A percentile compares a stretch with the other conserved stretches of the same genome.
phyloP scores from a whole-genome alignment of 768 basidiomycete species.

The Amanita molliuscula region DNA sequence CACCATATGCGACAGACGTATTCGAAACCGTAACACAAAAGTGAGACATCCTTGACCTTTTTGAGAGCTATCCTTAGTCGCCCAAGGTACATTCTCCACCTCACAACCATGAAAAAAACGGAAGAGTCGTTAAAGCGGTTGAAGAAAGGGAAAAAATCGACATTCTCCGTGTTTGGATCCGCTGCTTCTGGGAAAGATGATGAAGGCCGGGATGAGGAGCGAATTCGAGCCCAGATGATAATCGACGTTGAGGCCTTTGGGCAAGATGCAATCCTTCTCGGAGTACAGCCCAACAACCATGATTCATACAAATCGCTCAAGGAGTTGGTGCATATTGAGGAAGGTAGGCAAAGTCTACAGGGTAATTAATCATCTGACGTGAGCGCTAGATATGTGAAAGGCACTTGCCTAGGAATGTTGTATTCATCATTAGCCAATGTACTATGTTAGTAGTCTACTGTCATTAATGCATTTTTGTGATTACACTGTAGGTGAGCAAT shows the following conservation, averaged over 20 bases:
- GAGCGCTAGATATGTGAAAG: not conserved
- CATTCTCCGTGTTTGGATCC: conserved; percentile 73
- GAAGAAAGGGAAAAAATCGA: conserved; percentile 74
- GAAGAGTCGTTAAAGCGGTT: conserved; percentile 81
- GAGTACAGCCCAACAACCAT: conserved; percentile 46
- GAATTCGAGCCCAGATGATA: conserved; percentile 75
- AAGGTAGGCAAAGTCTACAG: conserved; percentile 14
- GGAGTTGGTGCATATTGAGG: conserved; percentile 46
- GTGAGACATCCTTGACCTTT: conserved; percentile 20
- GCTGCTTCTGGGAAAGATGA: conserved; percentile 38
- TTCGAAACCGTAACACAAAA: conserved; percentile 63
- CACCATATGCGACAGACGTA: conserved; percentile 46
- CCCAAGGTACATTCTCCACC: conserved; percentile 65
- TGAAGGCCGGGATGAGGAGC: conserved; percentile 79
- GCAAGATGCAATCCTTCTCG: conserved; percentile 61
- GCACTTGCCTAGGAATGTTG: not conserved
- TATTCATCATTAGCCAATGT: not conserved
- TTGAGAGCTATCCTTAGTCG: conserved; percentile 1
- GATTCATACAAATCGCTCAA: conserved; percentile 44
- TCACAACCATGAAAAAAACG: conserved; percentile 82
- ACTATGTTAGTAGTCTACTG: not conserved
- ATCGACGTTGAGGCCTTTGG: conserved; percentile 82
- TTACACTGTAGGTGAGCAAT: conserved; percentile 21
- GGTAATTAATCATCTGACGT: not conserved
- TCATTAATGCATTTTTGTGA: not conserved